Percentiles rank a stretch among this genome's conserved stretches.
Evolutionary conservation across 345 rosid species (phyloP).

Genomic region (Eucalyptus camaldulensis): DNA sequence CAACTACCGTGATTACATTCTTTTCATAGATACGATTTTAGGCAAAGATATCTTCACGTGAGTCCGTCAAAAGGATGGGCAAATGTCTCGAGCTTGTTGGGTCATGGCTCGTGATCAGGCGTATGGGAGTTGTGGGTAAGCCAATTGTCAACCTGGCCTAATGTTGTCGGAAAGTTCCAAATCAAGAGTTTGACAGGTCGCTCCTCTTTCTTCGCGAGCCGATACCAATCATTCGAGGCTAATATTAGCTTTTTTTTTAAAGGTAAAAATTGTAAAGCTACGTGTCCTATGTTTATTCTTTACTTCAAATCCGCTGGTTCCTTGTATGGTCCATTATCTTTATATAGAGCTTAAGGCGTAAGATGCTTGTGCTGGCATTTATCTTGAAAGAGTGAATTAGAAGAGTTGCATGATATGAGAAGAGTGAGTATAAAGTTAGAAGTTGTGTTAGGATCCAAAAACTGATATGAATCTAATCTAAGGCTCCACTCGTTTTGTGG

Average conservation of each 20-base stretch:
- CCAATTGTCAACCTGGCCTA: not conserved
- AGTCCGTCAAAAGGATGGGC: too few species aligned
- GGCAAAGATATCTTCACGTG: too few species aligned
- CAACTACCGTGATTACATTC: not conserved
- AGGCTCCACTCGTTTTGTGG: too few species aligned
- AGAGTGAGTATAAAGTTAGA: not conserved
- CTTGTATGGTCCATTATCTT: not conserved
- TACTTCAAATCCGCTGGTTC: not conserved
- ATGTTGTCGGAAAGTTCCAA: not conserved
- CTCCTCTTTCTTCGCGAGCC: not conserved
- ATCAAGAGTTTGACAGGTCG: not conserved
- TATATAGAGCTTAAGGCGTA: not conserved
- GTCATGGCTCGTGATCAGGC: not conserved
- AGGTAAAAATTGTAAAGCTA: not conserved
- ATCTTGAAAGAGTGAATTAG: not conserved
- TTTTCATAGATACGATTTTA: not conserved
- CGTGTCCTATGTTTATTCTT: not conserved
- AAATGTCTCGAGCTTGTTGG: not conserved
- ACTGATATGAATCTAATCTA: too few species aligned
- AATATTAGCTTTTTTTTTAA: not conserved
- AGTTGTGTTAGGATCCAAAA: not conserved
- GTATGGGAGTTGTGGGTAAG: not conserved
- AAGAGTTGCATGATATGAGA: not conserved
- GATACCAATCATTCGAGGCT: not conserved
- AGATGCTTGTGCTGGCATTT: not conserved